Percentiles rank a stretch among this genome's conserved stretches.
These are phyloP conservation scores for Manihot esculenta DNA, from an alignment of 441 rosid species.

Conservation along the genomic window DNA sequence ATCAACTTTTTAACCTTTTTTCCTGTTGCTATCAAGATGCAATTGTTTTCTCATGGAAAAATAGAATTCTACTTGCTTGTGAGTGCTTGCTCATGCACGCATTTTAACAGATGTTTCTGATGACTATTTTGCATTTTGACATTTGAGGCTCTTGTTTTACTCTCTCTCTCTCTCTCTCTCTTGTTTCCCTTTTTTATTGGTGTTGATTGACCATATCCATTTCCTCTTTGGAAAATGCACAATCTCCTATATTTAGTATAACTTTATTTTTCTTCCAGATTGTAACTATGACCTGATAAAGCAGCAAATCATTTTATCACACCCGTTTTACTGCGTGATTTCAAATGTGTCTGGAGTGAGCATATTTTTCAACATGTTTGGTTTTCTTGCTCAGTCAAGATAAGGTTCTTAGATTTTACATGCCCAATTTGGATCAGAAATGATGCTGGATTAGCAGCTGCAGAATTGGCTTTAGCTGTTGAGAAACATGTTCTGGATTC, in stretches of 20 bases:
- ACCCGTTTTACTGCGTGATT: neutral
- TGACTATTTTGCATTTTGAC: neutral
- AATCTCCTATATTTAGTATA: neutral
- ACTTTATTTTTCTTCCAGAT: neutral
- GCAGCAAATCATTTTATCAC: neutral
- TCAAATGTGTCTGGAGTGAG: constrained; percentile 7
- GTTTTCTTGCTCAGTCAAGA: constrained; percentile 8
- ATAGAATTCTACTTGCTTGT: neutral
- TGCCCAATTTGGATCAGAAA: constrained; percentile 46
- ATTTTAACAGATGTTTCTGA: neutral
- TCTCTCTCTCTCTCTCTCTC: neutral
- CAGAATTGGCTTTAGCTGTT: constrained; percentile 83
- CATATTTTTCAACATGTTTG: neutral
- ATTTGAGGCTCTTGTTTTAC: neutral
- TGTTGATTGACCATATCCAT: neutral
- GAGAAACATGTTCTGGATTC: constrained; percentile 86
- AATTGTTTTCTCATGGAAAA: neutral
- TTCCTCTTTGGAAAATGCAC: neutral
- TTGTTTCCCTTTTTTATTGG: no score
- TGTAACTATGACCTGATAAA: neutral
- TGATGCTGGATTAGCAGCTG: constrained; percentile 95
- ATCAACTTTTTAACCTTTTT: constrained; percentile 1
- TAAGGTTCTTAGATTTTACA: constrained; percentile 16
- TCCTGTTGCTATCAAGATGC: neutral
- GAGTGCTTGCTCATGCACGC: neutral